phyloP scores from a whole-genome alignment of 805 yeast genomes.

The Saturnispora quitensis region DNA sequence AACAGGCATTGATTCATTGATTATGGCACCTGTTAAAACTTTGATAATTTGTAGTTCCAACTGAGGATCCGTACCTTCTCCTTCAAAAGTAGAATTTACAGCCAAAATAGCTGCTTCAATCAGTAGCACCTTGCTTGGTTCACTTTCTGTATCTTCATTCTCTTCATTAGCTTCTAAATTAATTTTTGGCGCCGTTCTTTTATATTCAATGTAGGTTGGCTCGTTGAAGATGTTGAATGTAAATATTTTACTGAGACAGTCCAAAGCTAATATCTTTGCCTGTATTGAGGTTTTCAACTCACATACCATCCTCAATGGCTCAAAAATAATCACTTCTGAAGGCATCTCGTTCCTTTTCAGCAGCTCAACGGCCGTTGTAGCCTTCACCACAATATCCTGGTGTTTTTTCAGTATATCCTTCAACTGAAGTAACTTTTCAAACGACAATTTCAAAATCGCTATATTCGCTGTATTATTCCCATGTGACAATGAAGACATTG shows the following conservation, averaged over 20 bases:
- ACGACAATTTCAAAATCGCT: slow-evolving; percentile 26
- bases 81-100: slow-evolving; percentile 76
- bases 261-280: slow-evolving; percentile 66
- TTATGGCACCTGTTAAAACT: slow-evolving; percentile 81
- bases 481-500: background rate
- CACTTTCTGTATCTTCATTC: slow-evolving; percentile 32
- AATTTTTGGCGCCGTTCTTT: slow-evolving; percentile 14
- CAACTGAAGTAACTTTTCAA: slow-evolving; percentile 25
- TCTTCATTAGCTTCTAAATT: slow-evolving; percentile 26
- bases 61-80: slow-evolving; percentile 84
- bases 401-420: slow-evolving; percentile 35
- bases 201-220: slow-evolving; percentile 37
- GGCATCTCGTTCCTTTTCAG: slow-evolving; percentile 33
- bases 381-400: slow-evolving; percentile 30
- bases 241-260: slow-evolving; percentile 78
- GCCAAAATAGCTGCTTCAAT: slow-evolving; percentile 81
- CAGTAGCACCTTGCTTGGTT: slow-evolving; percentile 37
- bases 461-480: slow-evolving; percentile 22
- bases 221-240: slow-evolving; percentile 74
- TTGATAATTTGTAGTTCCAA: slow-evolving; percentile 89
- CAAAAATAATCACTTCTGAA: slow-evolving; percentile 52
- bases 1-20: slow-evolving; percentile 71
- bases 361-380: slow-evolving; percentile 34
- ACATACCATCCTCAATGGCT: slow-evolving; percentile 68
- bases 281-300: slow-evolving; percentile 43